These are phyloP conservation scores for Phialophora verrucosa DNA, from an alignment of 2,329 filamentous ascomycete genomes.

Conservation along the genomic window DNA sequence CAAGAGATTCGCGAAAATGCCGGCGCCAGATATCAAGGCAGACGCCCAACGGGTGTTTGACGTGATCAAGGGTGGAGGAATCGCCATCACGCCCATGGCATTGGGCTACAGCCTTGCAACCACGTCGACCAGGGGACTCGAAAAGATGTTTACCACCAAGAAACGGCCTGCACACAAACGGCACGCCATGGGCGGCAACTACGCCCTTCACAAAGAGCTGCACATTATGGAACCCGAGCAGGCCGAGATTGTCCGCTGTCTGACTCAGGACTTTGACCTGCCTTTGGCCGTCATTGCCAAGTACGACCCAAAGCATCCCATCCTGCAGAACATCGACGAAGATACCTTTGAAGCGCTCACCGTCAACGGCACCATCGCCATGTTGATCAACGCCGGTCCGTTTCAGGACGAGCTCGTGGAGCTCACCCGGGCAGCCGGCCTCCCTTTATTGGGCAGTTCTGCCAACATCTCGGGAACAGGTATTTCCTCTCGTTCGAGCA, in stretches of 20 bases:
- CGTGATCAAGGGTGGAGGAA: constrained; percentile 39
- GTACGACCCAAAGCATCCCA: constrained; percentile 40
- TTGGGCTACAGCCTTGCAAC: constrained; percentile 42
- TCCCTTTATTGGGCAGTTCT: constrained; percentile 42
- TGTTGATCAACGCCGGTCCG: constrained; percentile 41
- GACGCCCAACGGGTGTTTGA: constrained; percentile 40
- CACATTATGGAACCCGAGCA: constrained; percentile 36
- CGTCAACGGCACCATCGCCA: constrained; percentile 40
- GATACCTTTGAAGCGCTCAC: constrained; percentile 33
- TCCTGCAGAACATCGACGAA: constrained; percentile 35
- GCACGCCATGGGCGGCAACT: constrained; percentile 42
- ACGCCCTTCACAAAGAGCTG: constrained; percentile 39
- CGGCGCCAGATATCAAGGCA: constrained; percentile 23
- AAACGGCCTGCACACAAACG: constrained; percentile 39
- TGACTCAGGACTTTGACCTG: constrained; percentile 41
- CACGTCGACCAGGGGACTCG: constrained; percentile 35
- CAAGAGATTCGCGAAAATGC: constrained; percentile 8
- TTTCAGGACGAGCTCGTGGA: constrained; percentile 41
- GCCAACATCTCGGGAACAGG: constrained; percentile 43
- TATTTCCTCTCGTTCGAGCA: constrained; percentile 8
- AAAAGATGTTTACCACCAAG: constrained; percentile 38
- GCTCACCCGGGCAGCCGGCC: constrained; percentile 35
- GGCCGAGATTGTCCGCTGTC: constrained; percentile 36
- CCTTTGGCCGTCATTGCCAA: constrained; percentile 42
- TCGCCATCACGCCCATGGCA: constrained; percentile 41